phyloP scores from a whole-genome alignment of 768 basidiomycete species.

The Wakefieldia striispora region DNA sequence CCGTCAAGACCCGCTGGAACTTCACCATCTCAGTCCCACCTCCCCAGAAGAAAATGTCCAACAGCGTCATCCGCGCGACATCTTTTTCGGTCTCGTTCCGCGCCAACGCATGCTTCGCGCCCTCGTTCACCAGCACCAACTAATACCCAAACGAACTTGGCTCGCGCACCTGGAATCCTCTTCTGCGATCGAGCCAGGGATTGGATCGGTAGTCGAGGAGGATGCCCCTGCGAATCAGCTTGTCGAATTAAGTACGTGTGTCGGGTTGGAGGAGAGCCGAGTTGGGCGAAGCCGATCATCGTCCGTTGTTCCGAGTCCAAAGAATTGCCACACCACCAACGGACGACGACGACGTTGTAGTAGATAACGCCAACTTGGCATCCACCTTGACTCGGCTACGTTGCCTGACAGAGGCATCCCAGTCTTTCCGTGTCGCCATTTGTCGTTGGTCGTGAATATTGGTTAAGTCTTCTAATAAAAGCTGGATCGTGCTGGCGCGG shows the following conservation, averaged over 20 bases:
- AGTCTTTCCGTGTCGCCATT: constrained; percentile 63
- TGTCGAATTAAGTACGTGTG: constrained; percentile 75
- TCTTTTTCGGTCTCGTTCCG: constrained; percentile 93
- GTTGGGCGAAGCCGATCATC: constrained; percentile 90
- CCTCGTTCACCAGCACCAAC: constrained; percentile 49
- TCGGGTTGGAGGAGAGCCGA: constrained; percentile 72
- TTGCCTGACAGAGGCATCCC: constrained; percentile 85
- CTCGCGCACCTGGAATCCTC: constrained; percentile 87
- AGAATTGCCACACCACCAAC: constrained; percentile 54
- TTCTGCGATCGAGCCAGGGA: constrained; percentile 92
- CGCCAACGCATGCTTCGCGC: constrained; percentile 47
- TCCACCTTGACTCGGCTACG: constrained; percentile 47
- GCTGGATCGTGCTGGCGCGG: constrained; percentile 70
- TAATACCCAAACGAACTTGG: constrained; percentile 89
- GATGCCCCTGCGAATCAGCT: constrained; percentile 80
- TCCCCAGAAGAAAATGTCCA: constrained; percentile 96
- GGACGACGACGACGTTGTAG: constrained; percentile 20
- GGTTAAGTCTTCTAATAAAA: constrained; percentile 72
- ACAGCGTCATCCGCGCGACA: constrained; percentile 85
- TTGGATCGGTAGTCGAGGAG: constrained; percentile 86
- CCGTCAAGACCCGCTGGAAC: constrained; percentile 82
- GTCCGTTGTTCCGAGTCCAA: constrained; percentile 61
- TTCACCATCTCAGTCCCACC: constrained; percentile 94
- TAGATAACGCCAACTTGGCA: constrained; percentile 17
- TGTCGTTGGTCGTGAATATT: constrained; percentile 84